Conservation (phyloP, 768 basidiomycete genomes). For the Boletus reticuloceps region DNA sequence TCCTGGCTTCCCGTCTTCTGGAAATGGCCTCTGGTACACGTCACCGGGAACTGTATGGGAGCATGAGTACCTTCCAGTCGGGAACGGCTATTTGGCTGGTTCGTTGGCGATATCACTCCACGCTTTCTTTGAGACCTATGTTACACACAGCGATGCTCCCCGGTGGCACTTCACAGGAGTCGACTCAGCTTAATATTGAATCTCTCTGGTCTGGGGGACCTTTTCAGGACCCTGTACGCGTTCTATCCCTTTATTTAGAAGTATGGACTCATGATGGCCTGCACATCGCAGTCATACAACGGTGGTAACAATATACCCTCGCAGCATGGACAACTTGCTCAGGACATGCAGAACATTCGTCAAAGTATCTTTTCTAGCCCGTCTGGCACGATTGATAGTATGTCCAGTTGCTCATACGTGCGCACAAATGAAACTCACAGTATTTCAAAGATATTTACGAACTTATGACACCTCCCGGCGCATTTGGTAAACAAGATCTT, state of each 20-base stretch:
- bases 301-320: constrained; percentile 61
- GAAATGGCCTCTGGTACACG: constrained; percentile 76
- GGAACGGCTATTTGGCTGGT: constrained; percentile 74
- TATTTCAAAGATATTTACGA: constrained; percentile 45
- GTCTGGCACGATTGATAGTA: constrained; percentile 59
- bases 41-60: constrained; percentile 53
- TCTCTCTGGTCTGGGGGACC: constrained; percentile 76
- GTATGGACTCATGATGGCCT: not conserved
- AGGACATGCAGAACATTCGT: constrained; percentile 52
- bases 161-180: constrained; percentile 59
- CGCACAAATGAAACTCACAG: not conserved
- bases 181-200: constrained; percentile 70
- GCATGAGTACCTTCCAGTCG: constrained; percentile 62
- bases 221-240: constrained; percentile 57
- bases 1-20: constrained; percentile 59
- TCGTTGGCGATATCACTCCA: not conserved
- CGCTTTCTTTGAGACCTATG: not conserved
- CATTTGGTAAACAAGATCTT: constrained; percentile 48
- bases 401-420: constrained; percentile 1
- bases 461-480: constrained; percentile 53
- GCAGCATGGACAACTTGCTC: constrained; percentile 42
- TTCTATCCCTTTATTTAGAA: not conserved
- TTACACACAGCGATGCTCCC: constrained; percentile 54
- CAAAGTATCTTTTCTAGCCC: constrained; percentile 55
- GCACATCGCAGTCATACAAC: constrained; percentile 48